Evolutionary conservation across 2,329 filamentous ascomycete genomes (phyloP), one percentile per base, ranked within the genome.

Genomic region (Fusarium poae): DNA sequence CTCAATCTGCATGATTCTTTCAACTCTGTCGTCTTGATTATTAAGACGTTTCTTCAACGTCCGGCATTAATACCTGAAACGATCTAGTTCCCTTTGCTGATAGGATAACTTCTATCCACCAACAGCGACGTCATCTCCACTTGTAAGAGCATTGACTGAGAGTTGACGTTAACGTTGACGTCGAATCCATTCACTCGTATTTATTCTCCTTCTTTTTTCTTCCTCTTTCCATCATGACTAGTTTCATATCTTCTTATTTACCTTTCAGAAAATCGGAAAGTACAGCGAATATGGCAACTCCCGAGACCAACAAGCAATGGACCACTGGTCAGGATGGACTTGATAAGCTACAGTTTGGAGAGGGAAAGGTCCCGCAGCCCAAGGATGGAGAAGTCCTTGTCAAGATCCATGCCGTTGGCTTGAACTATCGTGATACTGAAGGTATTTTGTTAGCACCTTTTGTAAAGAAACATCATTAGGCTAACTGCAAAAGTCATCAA

Each of bases 321-420:
- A 78, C 82, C 18, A 86, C 85, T 3, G 77, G 77, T 42, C 83
- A 88, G 70, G 80, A 87, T 71, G 87, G 87, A 12, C 72, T 90
- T 23, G 84, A 87, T 50, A 85, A 86, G 62, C 80, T 90, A 29
- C 74, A 77, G 49, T 74, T 82, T 27, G 75, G 76, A 2, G 80
- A 84, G 35, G 81, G 74, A 6, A 76, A 83, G 3, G 78, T 87
- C 60, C 85, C 85, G 0, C 67, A 74, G 1, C 83, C 85, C 0
- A 81, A 82, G 20, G 78, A 82, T 3, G 82, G 82, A 2, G 86
- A 90, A 73, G 84, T 85, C 7, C 77, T 86, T 6, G 83, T 85
- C 50, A 79, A 82, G 75, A 78, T 85, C 58, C 75, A 76, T 49
- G 75, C 82, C 10, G 83, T 85, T 27, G 79, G 81, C n/a, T 72